A percentile compares a stretch with the other conserved stretches of the same genome.
These are phyloP conservation scores for Sugiyamaella marilandica DNA, from an alignment of 805 yeast genomes.

Conservation along the genomic window DNA sequence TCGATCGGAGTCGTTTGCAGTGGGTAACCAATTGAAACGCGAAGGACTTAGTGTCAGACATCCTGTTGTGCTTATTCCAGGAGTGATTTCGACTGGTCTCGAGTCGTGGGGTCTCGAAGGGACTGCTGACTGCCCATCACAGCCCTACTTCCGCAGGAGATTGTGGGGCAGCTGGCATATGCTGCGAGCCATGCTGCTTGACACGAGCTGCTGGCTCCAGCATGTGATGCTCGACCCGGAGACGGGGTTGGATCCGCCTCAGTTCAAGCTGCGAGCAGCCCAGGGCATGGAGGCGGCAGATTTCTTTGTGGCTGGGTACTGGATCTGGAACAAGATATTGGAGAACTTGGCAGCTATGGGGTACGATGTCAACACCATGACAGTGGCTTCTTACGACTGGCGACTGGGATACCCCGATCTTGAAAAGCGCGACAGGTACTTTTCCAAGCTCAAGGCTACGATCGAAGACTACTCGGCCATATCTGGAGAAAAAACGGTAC, in stretches of 20 bases:
- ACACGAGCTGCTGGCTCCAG: conserved; percentile 89
- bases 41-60: conserved; percentile 53
- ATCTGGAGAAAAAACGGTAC: conserved; percentile 62
- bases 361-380: conserved; percentile 87
- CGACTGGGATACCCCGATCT: conserved; percentile 83
- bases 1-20: conserved; percentile 77
- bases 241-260: conserved; percentile 90
- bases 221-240: conserved; percentile 84
- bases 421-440: conserved; percentile 83
- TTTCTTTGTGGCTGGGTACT: conserved; percentile 93
- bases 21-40: conserved; percentile 60
- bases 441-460: conserved; percentile 64
- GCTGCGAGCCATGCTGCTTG: conserved; percentile 87
- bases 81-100: conserved; percentile 90
- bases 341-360: conserved; percentile 93
- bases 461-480: conserved; percentile 56
- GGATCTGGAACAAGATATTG: conserved; percentile 97
- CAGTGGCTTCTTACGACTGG: conserved; percentile 95
- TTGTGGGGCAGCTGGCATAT: conserved; percentile 97
- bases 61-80: conserved; percentile 92
- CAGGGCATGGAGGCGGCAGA: conserved; percentile 97
- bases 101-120: conserved; percentile 89
- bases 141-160: conserved; percentile 81
- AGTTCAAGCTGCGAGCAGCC: conserved; percentile 77
- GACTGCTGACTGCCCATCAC: conserved; percentile 73